Base-by-base conservation (phyloP, 2,329 filamentous ascomycete species). In the Phaeosphaeria sp. region DNA sequence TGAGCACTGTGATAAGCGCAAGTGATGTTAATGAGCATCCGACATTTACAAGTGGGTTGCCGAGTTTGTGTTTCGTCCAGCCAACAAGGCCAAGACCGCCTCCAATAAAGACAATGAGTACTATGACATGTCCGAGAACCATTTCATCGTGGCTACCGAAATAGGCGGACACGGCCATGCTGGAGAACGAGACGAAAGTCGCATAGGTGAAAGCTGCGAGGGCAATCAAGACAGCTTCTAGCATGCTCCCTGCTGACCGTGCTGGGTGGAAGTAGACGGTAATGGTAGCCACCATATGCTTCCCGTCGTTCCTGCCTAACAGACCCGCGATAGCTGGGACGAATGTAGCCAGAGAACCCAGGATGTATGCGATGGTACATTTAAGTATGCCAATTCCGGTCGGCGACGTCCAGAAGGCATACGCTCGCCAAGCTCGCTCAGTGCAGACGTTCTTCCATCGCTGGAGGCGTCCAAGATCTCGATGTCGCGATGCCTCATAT, bases 221-320 rank as follows among this genome's bases (percentile, higher is more conserved):
- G 6, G 92, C 91, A 56, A 95, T 87, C 33, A 93, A 79, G 11
- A 90, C 86, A 2, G 93, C 93, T 77, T 97, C 91, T 56, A 92
- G 85, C 92, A 97, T 97, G 64, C 91, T 95, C 0, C 94, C 94
- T 24, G 89, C 86, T 18, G 92, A 92, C 56, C 94, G 85, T 6
- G 92, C 91, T 4, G 94, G 93, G 75, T 97, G 93, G 71, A 97
- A 98, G 73, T 97, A 98, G 11, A 97, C 93, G 0, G 92, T 96
- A 56, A 97, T 87, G 2, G 94, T 97, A 30, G 93, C 93, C 51
- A 97, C 92, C 72, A 97, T 89, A 77, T 97, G 94, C 74, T 97
- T 97, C 50, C 92, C 92, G 78, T 97, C 93, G 72, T 93, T 90
- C 62, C 89, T 84, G 11, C 94, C 94, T 17, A 97, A 82, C 55